Evolutionary conservation across 305 asterid species (phyloP), one percentile per base, ranked within the genome.

Genomic region (Plantago coronopus): DNA sequence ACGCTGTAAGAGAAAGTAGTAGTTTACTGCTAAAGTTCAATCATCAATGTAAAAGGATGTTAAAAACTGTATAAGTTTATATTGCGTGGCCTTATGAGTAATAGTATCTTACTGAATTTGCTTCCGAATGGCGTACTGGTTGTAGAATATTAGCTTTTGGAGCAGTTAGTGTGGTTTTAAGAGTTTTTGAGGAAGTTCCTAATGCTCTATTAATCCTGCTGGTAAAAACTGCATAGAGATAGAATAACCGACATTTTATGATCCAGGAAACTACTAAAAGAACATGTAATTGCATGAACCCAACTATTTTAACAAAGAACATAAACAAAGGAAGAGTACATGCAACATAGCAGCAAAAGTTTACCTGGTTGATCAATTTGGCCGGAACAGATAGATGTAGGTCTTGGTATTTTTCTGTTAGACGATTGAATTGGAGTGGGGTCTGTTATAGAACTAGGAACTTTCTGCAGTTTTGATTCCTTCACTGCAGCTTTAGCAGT

Each of bases 361-460:
- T 60, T 71, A 89, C 99, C 97, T 75, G 90, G 82, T 75, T 76
- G 81, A 63, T 77, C 48, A 60, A 68, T 69, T 75, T 76, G 94
- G 62, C 73, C 74, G 75, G 82, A 82, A 71, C 72, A 82, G 69
- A 65, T 68, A 50, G 62, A 56, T 71, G 72, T 80, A 27, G 71
- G 69, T 59, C 77, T 70, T 49, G 67, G 80, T 54, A 72, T 57
- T 47, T 67, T 61, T 66, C 71, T 75, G 69, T 72, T 77, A 65
- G 73, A 63, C 63, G 80, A 63, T 71, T 70, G 67, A 64, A 62
- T 40, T 50, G 83, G 72, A 70, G 71, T 78, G 64, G 57, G 54
- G 48, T 78, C 64, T 59, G 82, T 62, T 74, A 71, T 82, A 61
- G 72, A 48, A 65, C 71, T 67, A 38, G 76, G 75, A 60, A 61